These are phyloP conservation scores for Pichia sp. DNA, from an alignment of 1,139 yeast genomes.

Conservation along the genomic window DNA sequence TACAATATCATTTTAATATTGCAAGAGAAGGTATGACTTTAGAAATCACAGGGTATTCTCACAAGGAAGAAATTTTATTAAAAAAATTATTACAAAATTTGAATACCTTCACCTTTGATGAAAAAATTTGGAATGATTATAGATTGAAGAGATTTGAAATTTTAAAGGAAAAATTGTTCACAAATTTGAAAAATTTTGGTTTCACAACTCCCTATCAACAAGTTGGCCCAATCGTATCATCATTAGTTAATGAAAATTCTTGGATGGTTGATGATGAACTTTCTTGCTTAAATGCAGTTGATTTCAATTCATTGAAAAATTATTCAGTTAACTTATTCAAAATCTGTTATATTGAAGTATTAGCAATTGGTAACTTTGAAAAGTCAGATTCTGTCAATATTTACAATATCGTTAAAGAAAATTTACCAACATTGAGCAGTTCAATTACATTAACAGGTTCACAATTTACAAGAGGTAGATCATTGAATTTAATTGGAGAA, in stretches of 20 bases:
- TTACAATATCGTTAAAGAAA: constrained; percentile 10
- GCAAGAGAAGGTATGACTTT: constrained; percentile 68
- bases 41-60: constrained; percentile 72
- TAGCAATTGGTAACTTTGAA: constrained; percentile 74
- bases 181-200: constrained; percentile 65
- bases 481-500: constrained; percentile 42
- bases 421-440: constrained; percentile 15
- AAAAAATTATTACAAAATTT: constrained; percentile 53
- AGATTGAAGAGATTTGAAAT: constrained; percentile 51
- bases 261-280: constrained; percentile 62
- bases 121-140: constrained; percentile 24
- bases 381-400: constrained; percentile 44
- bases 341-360: constrained; percentile 56
- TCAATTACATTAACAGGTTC: constrained; percentile 25
- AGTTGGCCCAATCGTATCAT: constrained; percentile 54
- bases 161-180: constrained; percentile 54
- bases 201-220: constrained; percentile 71
- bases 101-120: constrained; percentile 41
- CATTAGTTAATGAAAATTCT: constrained; percentile 62
- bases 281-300: constrained; percentile 41
- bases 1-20: constrained; percentile 49
- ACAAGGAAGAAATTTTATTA: constrained; percentile 62
- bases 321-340: constrained; percentile 43
- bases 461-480: constrained; percentile 43
- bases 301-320: constrained; percentile 43